Base-by-base conservation (phyloP, 1,139 yeast genomes). In the Wickerhamomyces sp. region DNA sequence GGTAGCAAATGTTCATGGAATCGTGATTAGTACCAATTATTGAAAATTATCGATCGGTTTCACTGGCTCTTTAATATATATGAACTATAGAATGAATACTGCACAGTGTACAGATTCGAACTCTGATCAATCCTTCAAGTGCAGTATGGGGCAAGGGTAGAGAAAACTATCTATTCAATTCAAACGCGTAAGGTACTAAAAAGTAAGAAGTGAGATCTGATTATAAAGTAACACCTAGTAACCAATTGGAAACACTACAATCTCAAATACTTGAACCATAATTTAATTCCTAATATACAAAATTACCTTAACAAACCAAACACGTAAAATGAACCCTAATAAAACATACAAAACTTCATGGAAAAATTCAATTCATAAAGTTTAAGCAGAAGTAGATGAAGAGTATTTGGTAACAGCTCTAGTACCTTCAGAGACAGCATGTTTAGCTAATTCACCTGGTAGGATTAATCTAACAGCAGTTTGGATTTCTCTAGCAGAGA, bases 371-470 rank as follows among this genome's bases (percentile, higher is more conserved):
- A 10, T 23, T 27, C 27, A 41, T 27, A 33, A 42, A 50, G 49
- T 51, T 62, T 61, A 69, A 66, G 73, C 73, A 48, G 73, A 65
- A 63, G 84, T 77, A 54, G 91, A 84, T 68, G 96, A 88, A 68
- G 98, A 90, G 84, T 93, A 93, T 83, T 93, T 93, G 75, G 99
- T 91, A 66, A 93, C 98, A 74, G 99, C 97, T 86, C 97, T 91
- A 67, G 99, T 93, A 82, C 99, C 98, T 78, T 93, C 99, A 65
- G 97, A 87, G 66, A 91, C 96, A 67, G 98, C 97, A 77, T 93
- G 99, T 84, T 93, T 93, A 61, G 99, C 98, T 75, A 93, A 84
- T 79, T 93, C 99, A 84, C 99, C 99, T 62, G 99, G 99, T 67
- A 93, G 86, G 76, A 93, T 93, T 70, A 93, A 86, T 83, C 99